Evolutionary conservation across 2,329 filamentous ascomycete species (phyloP).

Genomic region (Fusarium sp.): DNA sequence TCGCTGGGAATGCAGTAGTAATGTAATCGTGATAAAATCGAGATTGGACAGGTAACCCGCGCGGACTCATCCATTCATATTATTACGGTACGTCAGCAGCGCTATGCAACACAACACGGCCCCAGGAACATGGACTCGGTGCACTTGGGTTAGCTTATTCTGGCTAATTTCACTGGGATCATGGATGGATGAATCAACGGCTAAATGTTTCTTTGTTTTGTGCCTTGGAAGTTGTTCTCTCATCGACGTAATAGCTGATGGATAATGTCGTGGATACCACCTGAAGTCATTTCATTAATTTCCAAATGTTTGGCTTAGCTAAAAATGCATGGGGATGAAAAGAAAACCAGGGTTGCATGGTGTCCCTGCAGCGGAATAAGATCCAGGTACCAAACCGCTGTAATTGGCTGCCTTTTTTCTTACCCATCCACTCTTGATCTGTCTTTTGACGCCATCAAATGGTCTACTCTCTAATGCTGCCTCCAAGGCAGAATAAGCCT

Average conservation of each 20-base stretch:
- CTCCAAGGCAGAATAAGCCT: constrained; percentile 27
- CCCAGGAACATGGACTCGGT: constrained; percentile 12
- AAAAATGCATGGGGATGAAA: constrained; percentile 5
- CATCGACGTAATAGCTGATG: constrained; percentile 18
- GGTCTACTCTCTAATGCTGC: background rate
- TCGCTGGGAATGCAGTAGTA: constrained; percentile 7
- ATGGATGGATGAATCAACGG: constrained; percentile 11
- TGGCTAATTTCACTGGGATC: background rate
- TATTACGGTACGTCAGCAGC: constrained; percentile 23
- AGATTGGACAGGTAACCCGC: constrained; percentile 15
- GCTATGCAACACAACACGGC: constrained; percentile 24
- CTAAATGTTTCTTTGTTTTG: constrained; percentile 11
- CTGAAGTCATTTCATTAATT: constrained; percentile 22
- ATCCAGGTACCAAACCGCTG: constrained; percentile 28
- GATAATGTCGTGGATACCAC: constrained; percentile 8
- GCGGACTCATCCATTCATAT: background rate
- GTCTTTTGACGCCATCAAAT: constrained; percentile 34
- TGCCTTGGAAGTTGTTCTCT: constrained; percentile 29
- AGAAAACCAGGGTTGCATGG: constrained; percentile 27
- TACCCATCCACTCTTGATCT: constrained; percentile 11
- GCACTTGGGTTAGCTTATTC: background rate
- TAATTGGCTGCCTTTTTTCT: constrained; percentile 14
- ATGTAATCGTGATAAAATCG: constrained; percentile 17
- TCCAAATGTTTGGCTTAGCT: constrained; percentile 12
- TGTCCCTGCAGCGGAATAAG: constrained; percentile 32